Conservation (phyloP, 1,284 basidiomycete species). For the Pterulicium gracile region DNA sequence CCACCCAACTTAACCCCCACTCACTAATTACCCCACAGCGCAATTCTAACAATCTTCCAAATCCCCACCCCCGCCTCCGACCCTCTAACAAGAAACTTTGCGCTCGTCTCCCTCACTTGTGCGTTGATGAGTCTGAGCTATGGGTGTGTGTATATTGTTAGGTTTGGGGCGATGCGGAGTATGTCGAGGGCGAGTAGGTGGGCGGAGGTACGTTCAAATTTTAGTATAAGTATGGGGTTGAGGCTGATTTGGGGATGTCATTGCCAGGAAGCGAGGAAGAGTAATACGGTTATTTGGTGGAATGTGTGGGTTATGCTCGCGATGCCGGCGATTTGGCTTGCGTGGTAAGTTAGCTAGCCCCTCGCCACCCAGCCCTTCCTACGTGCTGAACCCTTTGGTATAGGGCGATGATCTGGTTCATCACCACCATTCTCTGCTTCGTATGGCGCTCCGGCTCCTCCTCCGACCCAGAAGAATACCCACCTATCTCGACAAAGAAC, state of each 20-base stretch:
- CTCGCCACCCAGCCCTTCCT: neutral
- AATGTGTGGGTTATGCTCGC: conserved; percentile 73
- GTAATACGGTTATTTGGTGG: conserved; percentile 59
- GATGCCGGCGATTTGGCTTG: conserved; percentile 65
- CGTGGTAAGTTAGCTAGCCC: conserved; percentile 36
- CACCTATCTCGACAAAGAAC: conserved; percentile 18
- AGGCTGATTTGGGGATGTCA: neutral
- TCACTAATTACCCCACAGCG: conserved; percentile 26
- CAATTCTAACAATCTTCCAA: conserved; percentile 69
- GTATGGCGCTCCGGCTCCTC: conserved; percentile 60
- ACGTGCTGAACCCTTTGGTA: neutral
- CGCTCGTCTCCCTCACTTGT: conserved; percentile 55
- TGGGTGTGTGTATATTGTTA: conserved; percentile 67
- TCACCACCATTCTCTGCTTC: conserved; percentile 55
- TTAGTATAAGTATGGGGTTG: neutral
- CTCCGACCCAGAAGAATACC: conserved; percentile 27
- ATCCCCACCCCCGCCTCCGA: conserved; percentile 45
- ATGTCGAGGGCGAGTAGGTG: conserved; percentile 68
- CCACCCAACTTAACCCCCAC: no score
- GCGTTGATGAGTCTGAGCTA: conserved; percentile 66
- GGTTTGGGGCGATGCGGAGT: conserved; percentile 68
- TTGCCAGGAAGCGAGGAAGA: conserved; percentile 54
- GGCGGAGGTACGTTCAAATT: conserved; percentile 48
- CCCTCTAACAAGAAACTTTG: conserved; percentile 54
- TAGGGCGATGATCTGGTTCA: conserved; percentile 62